Conservation (phyloP, 768 basidiomycete species). For the Suillus discolor region DNA sequence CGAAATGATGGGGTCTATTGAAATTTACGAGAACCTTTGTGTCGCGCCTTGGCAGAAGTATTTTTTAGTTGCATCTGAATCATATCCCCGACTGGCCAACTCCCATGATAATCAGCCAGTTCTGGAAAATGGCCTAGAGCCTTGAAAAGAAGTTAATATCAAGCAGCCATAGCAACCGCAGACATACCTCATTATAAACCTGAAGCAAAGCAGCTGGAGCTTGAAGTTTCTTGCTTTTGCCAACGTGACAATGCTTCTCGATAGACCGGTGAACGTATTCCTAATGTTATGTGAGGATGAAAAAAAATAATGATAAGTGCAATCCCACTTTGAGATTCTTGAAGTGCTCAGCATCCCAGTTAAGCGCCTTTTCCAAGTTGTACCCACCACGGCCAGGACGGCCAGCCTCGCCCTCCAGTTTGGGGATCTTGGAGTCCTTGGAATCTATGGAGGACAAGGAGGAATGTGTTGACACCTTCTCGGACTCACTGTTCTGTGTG, state of each 20-base stretch:
- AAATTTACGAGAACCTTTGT: background rate
- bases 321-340: conserved; percentile 1
- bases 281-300: background rate
- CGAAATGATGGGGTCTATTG: no score
- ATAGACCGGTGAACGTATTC: background rate
- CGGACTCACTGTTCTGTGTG: no score
- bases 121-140: background rate
- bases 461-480: background rate
- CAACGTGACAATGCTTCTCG: background rate
- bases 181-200: no score
- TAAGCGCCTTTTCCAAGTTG: conserved; percentile 10
- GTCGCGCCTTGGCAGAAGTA: background rate
- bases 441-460: background rate
- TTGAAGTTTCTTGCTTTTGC: background rate
- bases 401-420: conserved; percentile 9
- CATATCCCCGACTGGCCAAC: conserved; percentile 4
- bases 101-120: background rate
- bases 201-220: no score
- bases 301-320: no score
- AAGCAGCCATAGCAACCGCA: no score
- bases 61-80: conserved; percentile 9
- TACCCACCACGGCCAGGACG: conserved; percentile 14
- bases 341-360: conserved; percentile 4
- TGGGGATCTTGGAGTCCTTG: conserved; percentile 10
- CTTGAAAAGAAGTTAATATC: no score